Conservation (phyloP, 257 asterid species). For the Jasminum sambac region DNA sequence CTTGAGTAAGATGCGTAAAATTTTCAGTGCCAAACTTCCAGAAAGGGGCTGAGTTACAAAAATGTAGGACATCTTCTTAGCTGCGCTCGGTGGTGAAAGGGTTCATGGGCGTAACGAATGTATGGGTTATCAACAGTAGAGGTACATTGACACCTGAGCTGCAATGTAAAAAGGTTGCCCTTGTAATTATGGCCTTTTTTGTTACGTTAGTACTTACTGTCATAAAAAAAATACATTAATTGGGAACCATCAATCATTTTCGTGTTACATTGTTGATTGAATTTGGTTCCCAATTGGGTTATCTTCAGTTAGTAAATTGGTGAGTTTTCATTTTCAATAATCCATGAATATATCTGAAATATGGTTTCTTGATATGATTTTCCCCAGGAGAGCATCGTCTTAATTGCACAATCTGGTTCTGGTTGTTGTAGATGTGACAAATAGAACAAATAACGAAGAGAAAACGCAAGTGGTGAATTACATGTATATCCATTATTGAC, state of each 20-base stretch:
- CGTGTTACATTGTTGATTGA: not conserved
- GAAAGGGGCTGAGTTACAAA: not conserved
- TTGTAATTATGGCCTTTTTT: not conserved
- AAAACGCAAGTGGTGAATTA: too few relatives aligned
- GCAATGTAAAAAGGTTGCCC: not conserved
- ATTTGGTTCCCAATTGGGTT: not conserved
- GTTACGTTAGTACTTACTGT: not conserved
- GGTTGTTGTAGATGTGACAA: too few relatives aligned
- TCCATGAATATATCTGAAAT: not conserved
- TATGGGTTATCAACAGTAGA: not conserved
- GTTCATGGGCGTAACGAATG: not conserved
- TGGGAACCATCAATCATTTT: not conserved
- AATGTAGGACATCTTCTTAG: not conserved
- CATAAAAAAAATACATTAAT: not conserved
- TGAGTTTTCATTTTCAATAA: not conserved
- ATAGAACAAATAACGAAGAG: too few relatives aligned
- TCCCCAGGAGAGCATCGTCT: too few relatives aligned
- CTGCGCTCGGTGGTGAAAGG: not conserved
- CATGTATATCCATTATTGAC: too few relatives aligned
- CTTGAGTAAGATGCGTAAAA: constrained; percentile 45
- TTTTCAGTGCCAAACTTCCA: not conserved
- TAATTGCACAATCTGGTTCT: too few relatives aligned
- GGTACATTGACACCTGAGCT: not conserved
- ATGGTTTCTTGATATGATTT: too few relatives aligned
- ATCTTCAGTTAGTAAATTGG: not conserved